A percentile compares a stretch with the other conserved stretches of the same genome.
Conservation (phyloP, 1,284 basidiomycete genomes). For the Pseudozyma thailandica region DNA sequence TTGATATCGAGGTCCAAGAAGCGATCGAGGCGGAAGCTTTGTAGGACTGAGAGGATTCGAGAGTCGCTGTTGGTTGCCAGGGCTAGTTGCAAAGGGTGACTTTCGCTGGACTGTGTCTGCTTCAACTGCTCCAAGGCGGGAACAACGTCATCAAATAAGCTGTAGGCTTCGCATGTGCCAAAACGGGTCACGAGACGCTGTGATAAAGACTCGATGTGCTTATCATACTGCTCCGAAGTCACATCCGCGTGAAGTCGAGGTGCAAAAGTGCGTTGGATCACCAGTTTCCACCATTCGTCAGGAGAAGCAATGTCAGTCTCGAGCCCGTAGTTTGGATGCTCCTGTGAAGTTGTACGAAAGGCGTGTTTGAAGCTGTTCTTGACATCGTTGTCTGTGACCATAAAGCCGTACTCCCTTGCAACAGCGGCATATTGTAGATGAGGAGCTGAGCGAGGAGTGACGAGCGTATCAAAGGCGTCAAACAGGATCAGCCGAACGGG, state of each 20-base stretch:
- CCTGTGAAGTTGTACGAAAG: constrained; percentile 23
- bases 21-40: constrained; percentile 29
- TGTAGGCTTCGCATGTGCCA: constrained; percentile 39
- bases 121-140: constrained; percentile 23
- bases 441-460: constrained; percentile 39
- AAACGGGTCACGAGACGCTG: constrained; percentile 38
- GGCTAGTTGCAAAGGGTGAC: constrained; percentile 10
- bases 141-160: constrained; percentile 44
- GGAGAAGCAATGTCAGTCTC: constrained; percentile 36
- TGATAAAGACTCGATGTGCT: constrained; percentile 11
- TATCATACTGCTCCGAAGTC: constrained; percentile 8
- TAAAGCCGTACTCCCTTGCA: constrained; percentile 24
- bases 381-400: constrained; percentile 22
- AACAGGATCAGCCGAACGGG: constrained; percentile 46
- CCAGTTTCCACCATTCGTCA: constrained; percentile 50
- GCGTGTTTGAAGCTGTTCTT: constrained; percentile 45
- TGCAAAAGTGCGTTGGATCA: constrained; percentile 48
- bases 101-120: background rate
- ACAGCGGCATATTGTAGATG: constrained; percentile 48
- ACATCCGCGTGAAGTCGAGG: constrained; percentile 13
- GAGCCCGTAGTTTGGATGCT: constrained; percentile 52
- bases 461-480: constrained; percentile 57
- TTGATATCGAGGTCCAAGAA: constrained; percentile 35
- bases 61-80: constrained; percentile 55
- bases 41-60: constrained; percentile 39